Percentiles rank a stretch among this genome's conserved stretches.
phyloP scores from a whole-genome alignment of 768 basidiomycete species.

The Amanita exitialis region DNA sequence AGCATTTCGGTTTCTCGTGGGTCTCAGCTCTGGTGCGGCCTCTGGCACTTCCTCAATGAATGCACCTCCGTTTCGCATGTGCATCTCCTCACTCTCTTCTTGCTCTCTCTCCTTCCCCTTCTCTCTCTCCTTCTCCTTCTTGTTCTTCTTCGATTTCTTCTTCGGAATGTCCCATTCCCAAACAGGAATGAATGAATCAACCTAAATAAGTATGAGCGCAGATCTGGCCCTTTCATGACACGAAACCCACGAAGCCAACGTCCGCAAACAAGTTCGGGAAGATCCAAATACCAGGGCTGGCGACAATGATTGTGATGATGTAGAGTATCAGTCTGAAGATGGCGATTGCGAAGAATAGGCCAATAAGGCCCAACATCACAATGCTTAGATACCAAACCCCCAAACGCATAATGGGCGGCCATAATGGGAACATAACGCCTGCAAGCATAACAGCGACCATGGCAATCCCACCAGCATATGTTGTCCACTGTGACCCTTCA shows the following conservation, averaged over 20 bases:
- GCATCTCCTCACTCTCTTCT: constrained; percentile 32
- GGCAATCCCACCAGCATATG: constrained; percentile 78
- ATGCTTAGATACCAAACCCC: constrained; percentile 96
- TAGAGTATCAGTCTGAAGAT: constrained; percentile 90
- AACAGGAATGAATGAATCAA: constrained; percentile 93
- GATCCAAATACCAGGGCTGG: constrained; percentile 94
- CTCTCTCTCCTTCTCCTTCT: constrained; percentile 29
- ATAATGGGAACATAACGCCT: constrained; percentile 98
- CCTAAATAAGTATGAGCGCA: constrained; percentile 32
- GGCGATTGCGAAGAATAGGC: constrained; percentile 83
- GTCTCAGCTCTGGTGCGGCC: constrained; percentile 22
- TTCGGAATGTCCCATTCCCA: constrained; percentile 96
- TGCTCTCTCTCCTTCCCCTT: constrained; percentile 11
- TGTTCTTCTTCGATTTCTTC: constrained; percentile 49
- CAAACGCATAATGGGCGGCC: constrained; percentile 87
- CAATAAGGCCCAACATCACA: constrained; percentile 79
- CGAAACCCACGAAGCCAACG: constrained; percentile 84
- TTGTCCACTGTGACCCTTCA: constrained; percentile 89
- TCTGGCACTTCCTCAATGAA: constrained; percentile 38
- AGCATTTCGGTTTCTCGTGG: constrained; percentile 24
- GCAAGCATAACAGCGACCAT: constrained; percentile 94
- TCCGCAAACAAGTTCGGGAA: constrained; percentile 98
- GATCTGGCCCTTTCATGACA: background rate
- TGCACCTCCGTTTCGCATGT: constrained; percentile 30
- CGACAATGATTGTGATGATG: constrained; percentile 79